Evolutionary conservation across 495 filamentous ascomycete genomes (phyloP).

Genomic region (Podospora conica): DNA sequence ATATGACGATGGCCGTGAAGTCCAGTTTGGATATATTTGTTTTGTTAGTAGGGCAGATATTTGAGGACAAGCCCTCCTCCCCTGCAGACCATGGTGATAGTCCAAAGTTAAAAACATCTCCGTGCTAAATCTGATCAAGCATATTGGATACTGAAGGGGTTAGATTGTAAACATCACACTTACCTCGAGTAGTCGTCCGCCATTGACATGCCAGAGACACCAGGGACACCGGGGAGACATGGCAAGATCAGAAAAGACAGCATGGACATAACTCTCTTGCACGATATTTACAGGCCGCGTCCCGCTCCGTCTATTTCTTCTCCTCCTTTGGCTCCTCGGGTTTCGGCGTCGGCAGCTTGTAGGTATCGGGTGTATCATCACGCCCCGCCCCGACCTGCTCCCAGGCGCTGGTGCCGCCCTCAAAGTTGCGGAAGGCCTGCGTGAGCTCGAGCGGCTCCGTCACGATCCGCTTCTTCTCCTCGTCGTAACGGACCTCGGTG

Average conservation of each 20-base stretch:
- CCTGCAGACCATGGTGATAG: too few species aligned
- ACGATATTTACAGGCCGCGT: conserved; percentile 22
- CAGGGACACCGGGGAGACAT: too few species aligned
- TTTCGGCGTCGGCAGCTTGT: conserved; percentile 92
- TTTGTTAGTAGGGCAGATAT: too few species aligned
- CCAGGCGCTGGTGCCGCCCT: conserved; percentile 75
- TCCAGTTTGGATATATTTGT: too few species aligned
- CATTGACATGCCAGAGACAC: too few species aligned
- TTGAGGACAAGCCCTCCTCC: too few species aligned
- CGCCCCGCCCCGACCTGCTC: conserved; percentile 83
- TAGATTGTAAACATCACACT: too few species aligned
- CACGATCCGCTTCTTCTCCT: conserved; percentile 99
- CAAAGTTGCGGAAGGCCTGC: conserved; percentile 98
- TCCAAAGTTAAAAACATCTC: too few species aligned
- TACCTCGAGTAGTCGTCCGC: too few species aligned
- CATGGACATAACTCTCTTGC: background rate
- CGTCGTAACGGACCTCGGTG: conserved; percentile 95
- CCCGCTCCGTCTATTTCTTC: conserved; percentile 65
- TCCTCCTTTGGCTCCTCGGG: conserved; percentile 86
- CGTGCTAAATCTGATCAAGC: too few species aligned
- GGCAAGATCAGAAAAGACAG: background rate
- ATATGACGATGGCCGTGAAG: too few species aligned
- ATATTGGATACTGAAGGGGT: too few species aligned
- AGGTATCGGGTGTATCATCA: conserved; percentile 77
- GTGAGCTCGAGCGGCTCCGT: conserved; percentile 96